A percentile compares a stretch with the other conserved stretches of the same genome.
Conservation (phyloP, 2,329 filamentous ascomycete species). For the Sporothrix brunneoviolacea region DNA sequence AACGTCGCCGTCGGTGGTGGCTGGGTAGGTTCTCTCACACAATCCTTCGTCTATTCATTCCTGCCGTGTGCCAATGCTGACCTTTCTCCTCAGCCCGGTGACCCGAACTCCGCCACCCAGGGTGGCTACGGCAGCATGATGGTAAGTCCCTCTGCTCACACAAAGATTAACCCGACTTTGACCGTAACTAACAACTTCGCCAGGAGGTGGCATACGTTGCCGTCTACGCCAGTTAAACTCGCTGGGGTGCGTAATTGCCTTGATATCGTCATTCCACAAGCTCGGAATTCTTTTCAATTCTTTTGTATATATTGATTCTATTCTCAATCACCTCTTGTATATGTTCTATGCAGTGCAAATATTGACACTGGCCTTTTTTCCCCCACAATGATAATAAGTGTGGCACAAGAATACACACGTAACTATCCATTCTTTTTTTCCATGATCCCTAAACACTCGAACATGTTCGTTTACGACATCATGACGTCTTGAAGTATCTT, state of each 20-base stretch:
- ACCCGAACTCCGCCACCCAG: conserved; percentile 28
- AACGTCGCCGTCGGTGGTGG: conserved; percentile 43
- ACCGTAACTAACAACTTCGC: background rate
- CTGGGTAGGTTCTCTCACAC: conserved; percentile 25
- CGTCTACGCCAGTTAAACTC: conserved; percentile 25
- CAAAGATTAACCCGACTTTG: background rate
- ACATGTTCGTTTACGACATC: too few species aligned
- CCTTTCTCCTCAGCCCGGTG: conserved; percentile 23
- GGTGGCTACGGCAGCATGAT: conserved; percentile 35
- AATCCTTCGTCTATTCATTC: background rate
- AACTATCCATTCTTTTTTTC: too few species aligned
- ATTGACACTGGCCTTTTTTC: too few species aligned
- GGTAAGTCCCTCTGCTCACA: conserved; percentile 8
- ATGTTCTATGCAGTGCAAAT: background rate
- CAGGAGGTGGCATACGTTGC: conserved; percentile 33
- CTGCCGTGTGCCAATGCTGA: background rate
- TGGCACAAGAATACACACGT: too few species aligned
- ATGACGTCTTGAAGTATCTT: too few species aligned
- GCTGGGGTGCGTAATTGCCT: background rate
- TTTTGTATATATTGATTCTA: conserved; percentile 1
- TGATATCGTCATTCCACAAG: background rate
- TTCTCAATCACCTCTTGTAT: conserved; percentile 1
- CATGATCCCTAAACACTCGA: too few species aligned
- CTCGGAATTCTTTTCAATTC: background rate
- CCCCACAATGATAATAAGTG: too few species aligned